A percentile compares a stretch with the other conserved stretches of the same genome.
phyloP scores from a whole-genome alignment of 495 filamentous ascomycete species.

The Bacidia rubella region DNA sequence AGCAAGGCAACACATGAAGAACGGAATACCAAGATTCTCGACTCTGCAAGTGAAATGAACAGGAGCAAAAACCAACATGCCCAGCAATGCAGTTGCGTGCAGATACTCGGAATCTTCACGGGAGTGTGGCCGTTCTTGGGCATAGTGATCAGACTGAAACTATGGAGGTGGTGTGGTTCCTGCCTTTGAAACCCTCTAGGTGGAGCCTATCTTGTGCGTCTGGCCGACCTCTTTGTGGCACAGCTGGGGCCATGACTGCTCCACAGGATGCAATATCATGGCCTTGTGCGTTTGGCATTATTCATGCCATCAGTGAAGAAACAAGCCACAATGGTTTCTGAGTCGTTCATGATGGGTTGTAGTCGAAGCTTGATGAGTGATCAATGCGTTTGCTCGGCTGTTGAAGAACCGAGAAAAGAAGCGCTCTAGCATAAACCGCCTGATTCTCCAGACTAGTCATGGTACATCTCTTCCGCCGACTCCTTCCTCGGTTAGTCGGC shows the following conservation, averaged over 20 bases:
- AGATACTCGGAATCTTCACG: neutral
- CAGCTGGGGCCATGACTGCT: neutral
- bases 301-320: no score
- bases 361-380: no score
- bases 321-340: no score
- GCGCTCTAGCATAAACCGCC: no score
- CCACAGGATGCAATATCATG: neutral
- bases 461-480: no score
- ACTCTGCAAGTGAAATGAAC: neutral
- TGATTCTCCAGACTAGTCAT: no score
- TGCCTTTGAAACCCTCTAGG: neutral
- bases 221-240: neutral
- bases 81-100: neutral
- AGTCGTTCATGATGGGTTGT: no score
- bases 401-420: no score
- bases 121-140: neutral
- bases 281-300: no score
- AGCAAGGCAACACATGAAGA: neutral
- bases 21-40: neutral
- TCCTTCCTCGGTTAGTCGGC: no score
- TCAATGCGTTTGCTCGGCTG: no score
- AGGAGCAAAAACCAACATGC: conserved; percentile 1
- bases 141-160: neutral
- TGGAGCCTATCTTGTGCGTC: neutral
- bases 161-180: neutral